Evolutionary conservation across 2,329 filamentous ascomycete species (phyloP).

Genomic region (Ilyonectria robusta): DNA sequence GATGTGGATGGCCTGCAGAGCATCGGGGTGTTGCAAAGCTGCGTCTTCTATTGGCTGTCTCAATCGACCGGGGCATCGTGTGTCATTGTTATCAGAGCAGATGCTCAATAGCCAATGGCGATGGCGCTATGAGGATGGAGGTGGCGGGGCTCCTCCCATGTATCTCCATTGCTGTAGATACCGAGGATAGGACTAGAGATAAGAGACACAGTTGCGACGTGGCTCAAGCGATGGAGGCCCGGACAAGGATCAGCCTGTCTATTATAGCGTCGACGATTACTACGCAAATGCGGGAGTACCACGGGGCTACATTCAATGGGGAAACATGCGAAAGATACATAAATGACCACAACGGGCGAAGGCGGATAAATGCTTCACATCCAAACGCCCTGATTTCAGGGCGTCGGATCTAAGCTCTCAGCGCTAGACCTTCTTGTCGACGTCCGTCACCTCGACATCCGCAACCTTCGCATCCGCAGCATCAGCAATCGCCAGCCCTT

Average conservation of each 20-base stretch:
- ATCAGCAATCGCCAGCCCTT: slow-evolving; percentile 16
- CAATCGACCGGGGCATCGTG: slow-evolving; percentile 1
- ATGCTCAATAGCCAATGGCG: slow-evolving; percentile 18
- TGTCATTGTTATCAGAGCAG: slow-evolving; percentile 7
- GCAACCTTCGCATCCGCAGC: neutral
- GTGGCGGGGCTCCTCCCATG: slow-evolving; percentile 23
- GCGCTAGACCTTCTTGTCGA: slow-evolving; percentile 22
- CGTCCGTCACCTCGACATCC: slow-evolving; percentile 17
- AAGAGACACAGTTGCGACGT: slow-evolving; percentile 13
- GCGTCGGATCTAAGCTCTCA: neutral
- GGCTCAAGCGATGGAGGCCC: neutral
- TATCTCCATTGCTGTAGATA: neutral
- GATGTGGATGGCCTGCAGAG: neutral
- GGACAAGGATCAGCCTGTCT: neutral
- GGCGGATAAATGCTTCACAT: neutral
- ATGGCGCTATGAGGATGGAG: slow-evolving; percentile 20
- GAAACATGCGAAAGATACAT: neutral
- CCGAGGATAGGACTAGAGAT: slow-evolving; percentile 7
- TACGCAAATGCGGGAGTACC: neutral
- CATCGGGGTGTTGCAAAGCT: neutral
- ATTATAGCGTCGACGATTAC: neutral
- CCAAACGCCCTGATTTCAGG: neutral
- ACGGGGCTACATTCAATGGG: neutral
- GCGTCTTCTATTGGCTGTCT: slow-evolving; percentile 13
- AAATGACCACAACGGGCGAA: neutral